phyloP scores from a whole-genome alignment of 1,139 yeast genomes.

The Magnusiomyces tetraspermus region DNA sequence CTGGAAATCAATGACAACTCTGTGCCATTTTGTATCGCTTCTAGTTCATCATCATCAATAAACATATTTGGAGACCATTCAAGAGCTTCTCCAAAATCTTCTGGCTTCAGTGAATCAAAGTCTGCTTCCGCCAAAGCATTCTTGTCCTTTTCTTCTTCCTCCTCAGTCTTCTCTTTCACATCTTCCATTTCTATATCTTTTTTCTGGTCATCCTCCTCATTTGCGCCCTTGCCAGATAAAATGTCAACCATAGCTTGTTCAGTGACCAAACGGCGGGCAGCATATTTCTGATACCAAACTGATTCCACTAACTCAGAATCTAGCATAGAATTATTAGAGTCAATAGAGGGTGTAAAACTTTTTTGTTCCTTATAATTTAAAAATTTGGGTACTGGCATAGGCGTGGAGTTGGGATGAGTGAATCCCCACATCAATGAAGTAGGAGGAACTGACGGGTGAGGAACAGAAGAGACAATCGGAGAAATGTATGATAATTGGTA shows the following conservation, averaged over 20 bases:
- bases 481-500: conserved; percentile 46
- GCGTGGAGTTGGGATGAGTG: conserved; percentile 81
- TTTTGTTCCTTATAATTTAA: conserved; percentile 49
- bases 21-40: conserved; percentile 38
- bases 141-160: conserved; percentile 15
- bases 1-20: conserved; percentile 50
- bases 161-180: conserved; percentile 18
- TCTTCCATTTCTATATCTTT: conserved; percentile 12
- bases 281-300: conserved; percentile 66
- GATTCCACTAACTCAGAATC: conserved; percentile 54
- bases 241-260: conserved; percentile 16
- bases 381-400: conserved; percentile 78
- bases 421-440: conserved; percentile 62
- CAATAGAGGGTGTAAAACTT: conserved; percentile 72
- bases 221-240: conserved; percentile 9
- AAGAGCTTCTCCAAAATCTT: conserved; percentile 39
- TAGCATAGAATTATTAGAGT: conserved; percentile 60
- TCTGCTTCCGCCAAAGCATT: conserved; percentile 12
- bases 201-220: conserved; percentile 15
- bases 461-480: conserved; percentile 41
- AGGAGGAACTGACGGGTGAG: conserved; percentile 55
- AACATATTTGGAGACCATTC: conserved; percentile 47
- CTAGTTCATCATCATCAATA: conserved; percentile 45
- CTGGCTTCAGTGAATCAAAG: conserved; percentile 17
- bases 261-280: conserved; percentile 30